These are phyloP conservation scores for Ophiostoma tasmaniense DNA, from an alignment of 2,329 filamentous ascomycete species.

Conservation along the genomic window DNA sequence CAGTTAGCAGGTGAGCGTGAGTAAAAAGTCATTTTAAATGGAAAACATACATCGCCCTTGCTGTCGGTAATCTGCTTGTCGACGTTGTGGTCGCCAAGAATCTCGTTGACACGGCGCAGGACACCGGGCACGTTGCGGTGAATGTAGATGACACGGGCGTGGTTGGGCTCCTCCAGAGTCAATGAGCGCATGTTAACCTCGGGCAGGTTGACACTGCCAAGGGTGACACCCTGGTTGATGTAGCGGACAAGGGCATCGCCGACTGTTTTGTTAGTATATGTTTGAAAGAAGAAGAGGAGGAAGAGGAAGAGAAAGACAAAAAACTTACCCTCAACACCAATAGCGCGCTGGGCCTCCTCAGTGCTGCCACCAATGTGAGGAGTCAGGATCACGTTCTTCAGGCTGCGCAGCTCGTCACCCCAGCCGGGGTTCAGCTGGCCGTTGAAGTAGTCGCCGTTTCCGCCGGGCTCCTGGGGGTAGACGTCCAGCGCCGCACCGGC, in stretches of 20 bases:
- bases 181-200: slow-evolving; percentile 85
- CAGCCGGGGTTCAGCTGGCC: slow-evolving; percentile 65
- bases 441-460: slow-evolving; percentile 93
- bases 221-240: slow-evolving; percentile 87
- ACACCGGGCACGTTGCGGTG: slow-evolving; percentile 96
- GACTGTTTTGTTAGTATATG: slow-evolving; percentile 40
- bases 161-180: slow-evolving; percentile 79
- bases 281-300: background rate
- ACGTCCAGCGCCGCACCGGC: slow-evolving; percentile 95
- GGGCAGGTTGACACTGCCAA: slow-evolving; percentile 94
- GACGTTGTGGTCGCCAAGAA: slow-evolving; percentile 90
- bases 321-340: slow-evolving; percentile 67
- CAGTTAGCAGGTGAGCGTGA: slow-evolving; percentile 7
- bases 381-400: slow-evolving; percentile 91
- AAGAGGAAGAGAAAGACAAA: background rate
- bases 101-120: slow-evolving; percentile 87
- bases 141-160: slow-evolving; percentile 89
- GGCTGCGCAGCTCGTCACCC: slow-evolving; percentile 71
- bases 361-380: slow-evolving; percentile 97
- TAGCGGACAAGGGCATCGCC: slow-evolving; percentile 81
- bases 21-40: background rate
- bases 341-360: slow-evolving; percentile 93
- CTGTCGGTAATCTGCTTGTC: slow-evolving; percentile 98
- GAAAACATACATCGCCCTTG: slow-evolving; percentile 62
- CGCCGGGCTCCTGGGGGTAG: slow-evolving; percentile 85